Evolutionary conservation across 129 eudicot genomes (phyloP), one percentile per base, ranked within the genome.

Genomic region (Chrysanthemum makinoi): DNA sequence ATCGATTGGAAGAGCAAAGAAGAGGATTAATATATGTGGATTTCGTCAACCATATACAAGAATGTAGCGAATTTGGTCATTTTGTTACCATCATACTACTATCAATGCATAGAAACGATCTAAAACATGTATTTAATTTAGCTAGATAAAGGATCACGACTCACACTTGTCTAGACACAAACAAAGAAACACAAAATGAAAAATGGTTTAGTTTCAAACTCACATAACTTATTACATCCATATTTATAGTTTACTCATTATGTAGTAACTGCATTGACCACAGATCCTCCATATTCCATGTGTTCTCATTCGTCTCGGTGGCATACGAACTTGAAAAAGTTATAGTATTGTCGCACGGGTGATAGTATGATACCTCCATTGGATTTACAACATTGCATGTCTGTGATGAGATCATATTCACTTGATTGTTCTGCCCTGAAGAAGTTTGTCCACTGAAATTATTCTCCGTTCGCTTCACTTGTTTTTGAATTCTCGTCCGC

Each of bases 401-500:
- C 43, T 70, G 81, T 62, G 71, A 3, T 6, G 77, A 22, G 39
- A 56, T 53, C 60, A 70, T 53, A 30, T 63, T 47, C 55, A 57
- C 69, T 47, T 80, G 84, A 52, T 62, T 62, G 39, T 15, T 69
- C 0, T 20, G 66, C 5, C 26, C 68, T 0, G 78, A 73, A 52
- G 81, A 77, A 8, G 72, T 69, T 60, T 80, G 73, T 52, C 76
- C 78, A 4, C n/a, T 51, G 35, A 35, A 20, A n/a, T 16, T 81
- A n/a, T 16, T 81, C 44, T 74, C 70, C 0, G 70, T 62, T 74
- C 75, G 91, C 68, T 86, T 91, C 15, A 85, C 73, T 54, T 91
- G 89, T 77, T 91, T 91, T 46, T 88, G 98, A 67, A 91, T 91
- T 72, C 91, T 75, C 3, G 98, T 91, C 72, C 98, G 81, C 98